Conservation (phyloP, 2,329 filamentous ascomycete genomes). For the Coniochaeta ligniaria region DNA sequence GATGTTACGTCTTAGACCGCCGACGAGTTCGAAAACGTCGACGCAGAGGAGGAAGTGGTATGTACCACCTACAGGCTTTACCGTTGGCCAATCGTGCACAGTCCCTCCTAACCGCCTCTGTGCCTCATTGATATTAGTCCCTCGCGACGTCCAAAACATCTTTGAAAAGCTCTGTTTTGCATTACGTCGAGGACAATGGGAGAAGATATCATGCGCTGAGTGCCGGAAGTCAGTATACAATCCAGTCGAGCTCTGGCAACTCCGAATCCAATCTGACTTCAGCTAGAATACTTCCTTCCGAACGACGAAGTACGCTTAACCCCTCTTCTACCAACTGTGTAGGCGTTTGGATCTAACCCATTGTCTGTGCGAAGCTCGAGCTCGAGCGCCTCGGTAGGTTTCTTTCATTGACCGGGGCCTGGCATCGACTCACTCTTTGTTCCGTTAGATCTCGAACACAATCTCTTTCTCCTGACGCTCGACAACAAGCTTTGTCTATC, state of each 20-base stretch:
- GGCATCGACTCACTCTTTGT: neutral
- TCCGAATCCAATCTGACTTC: neutral
- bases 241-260: neutral
- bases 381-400: neutral
- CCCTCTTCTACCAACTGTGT: neutral
- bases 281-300: slow-evolving; percentile 5
- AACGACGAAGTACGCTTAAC: slow-evolving; percentile 2
- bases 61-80: no score
- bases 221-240: slow-evolving; percentile 8
- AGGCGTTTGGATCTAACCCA: neutral
- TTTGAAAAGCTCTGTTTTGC: slow-evolving; percentile 7
- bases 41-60: neutral
- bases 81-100: no score
- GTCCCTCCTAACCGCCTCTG: no score
- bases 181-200: slow-evolving; percentile 11
- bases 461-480: slow-evolving; percentile 10
- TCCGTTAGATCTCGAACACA: slow-evolving; percentile 11
- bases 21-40: neutral
- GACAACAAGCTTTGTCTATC: slow-evolving; percentile 7
- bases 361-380: neutral
- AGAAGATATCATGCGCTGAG: slow-evolving; percentile 12
- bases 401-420: neutral
- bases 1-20: neutral
- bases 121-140: neutral
- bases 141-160: slow-evolving; percentile 3